phyloP scores from a whole-genome alignment of 2,329 filamentous ascomycete genomes.

The Hymenoscyphus salicellus region DNA sequence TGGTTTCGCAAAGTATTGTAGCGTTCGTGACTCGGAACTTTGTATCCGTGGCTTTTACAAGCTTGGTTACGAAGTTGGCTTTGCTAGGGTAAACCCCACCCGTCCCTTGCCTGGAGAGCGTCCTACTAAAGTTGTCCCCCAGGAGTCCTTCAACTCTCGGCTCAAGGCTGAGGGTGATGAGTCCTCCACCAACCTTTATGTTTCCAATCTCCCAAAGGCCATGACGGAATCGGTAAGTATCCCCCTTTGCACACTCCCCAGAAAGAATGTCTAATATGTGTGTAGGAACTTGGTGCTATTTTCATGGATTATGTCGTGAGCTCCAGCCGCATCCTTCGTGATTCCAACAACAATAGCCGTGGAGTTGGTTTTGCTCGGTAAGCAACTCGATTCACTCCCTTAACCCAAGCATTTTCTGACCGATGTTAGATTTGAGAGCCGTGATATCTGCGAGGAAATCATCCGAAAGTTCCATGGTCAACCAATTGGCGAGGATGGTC shows the following conservation, averaged over 20 bases:
- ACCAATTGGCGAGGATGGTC: slow-evolving; percentile 70
- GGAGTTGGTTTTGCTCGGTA: slow-evolving; percentile 97
- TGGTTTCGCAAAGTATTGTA: slow-evolving; percentile 93
- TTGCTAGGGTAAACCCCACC: slow-evolving; percentile 66
- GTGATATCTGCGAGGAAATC: slow-evolving; percentile 85
- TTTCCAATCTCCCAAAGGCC: slow-evolving; percentile 90
- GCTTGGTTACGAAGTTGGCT: slow-evolving; percentile 94
- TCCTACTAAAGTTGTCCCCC: slow-evolving; percentile 24
- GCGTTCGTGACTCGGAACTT: slow-evolving; percentile 83
- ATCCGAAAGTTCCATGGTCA: slow-evolving; percentile 83
- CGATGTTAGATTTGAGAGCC: slow-evolving; percentile 72
- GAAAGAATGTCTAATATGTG: slow-evolving; percentile 27
- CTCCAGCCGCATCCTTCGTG: slow-evolving; percentile 92
- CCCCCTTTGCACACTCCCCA: not conserved
- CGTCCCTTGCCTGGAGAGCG: not conserved
- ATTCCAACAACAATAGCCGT: slow-evolving; percentile 86
- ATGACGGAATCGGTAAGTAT: slow-evolving; percentile 80
- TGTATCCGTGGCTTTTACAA: slow-evolving; percentile 95
- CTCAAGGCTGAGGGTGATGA: slow-evolving; percentile 94
- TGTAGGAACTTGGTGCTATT: slow-evolving; percentile 70
- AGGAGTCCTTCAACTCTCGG: slow-evolving; percentile 98
- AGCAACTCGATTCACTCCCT: slow-evolving; percentile 29
- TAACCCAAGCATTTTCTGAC: slow-evolving; percentile 17
- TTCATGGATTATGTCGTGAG: slow-evolving; percentile 79
- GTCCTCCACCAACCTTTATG: slow-evolving; percentile 89